Conservation (phyloP, 2,329 filamentous ascomycete genomes). For the Penicillium decumbens region DNA sequence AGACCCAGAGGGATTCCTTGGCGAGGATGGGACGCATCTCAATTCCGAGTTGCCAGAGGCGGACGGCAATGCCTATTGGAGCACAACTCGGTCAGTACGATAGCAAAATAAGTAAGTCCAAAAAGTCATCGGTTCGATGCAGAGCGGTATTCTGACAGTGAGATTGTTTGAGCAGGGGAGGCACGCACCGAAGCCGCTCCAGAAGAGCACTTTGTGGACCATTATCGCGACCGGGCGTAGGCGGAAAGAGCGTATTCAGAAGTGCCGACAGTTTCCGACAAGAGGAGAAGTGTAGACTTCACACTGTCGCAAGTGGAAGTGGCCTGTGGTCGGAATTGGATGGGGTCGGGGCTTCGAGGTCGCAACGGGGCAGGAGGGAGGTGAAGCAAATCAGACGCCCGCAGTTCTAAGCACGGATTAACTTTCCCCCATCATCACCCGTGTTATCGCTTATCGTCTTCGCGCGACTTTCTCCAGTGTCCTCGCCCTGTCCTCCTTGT, state of each 20-base stretch:
- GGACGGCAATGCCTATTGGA: conserved; percentile 73
- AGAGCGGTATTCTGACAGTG: not conserved
- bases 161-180: conserved; percentile 9
- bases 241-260: conserved; percentile 15
- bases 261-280: conserved; percentile 4
- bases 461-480: conserved; percentile 16
- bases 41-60: conserved; percentile 95
- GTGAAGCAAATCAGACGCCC: conserved; percentile 35
- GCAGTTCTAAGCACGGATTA: conserved; percentile 32
- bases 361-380: conserved; percentile 25
- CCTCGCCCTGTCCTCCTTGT: conserved; percentile 15
- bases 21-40: conserved; percentile 96
- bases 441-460: conserved; percentile 21
- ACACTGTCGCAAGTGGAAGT: conserved; percentile 11
- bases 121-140: not conserved
- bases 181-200: conserved; percentile 74
- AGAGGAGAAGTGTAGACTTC: conserved; percentile 1
- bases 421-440: conserved; percentile 10
- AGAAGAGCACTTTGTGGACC: conserved; percentile 52
- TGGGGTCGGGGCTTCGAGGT: conserved; percentile 21
- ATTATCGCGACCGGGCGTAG: conserved; percentile 31
- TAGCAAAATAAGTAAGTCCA: not conserved
- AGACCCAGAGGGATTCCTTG: conserved; percentile 78
- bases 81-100: conserved; percentile 11
- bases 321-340: conserved; percentile 14